Percentiles rank a stretch among this genome's conserved stretches.
These are phyloP conservation scores for Phlyctochytrium planicorne DNA, from an alignment of 192 early-diverging fungal species.

Conservation along the genomic window DNA sequence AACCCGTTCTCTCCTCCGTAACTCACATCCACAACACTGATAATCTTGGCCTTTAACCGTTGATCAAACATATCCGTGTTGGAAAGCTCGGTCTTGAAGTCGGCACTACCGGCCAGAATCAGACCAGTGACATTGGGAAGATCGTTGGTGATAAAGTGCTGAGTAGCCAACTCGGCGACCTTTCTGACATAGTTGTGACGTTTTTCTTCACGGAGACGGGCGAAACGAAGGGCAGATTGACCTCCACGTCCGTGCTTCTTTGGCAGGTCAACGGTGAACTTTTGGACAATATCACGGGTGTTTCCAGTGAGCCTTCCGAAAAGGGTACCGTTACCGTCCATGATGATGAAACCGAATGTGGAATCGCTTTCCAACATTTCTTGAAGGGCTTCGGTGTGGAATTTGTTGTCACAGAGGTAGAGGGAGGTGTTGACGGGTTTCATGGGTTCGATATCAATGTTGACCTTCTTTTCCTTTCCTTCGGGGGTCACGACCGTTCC, in stretches of 20 bases:
- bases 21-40: conserved; percentile 95
- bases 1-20: conserved; percentile 99
- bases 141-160: conserved; percentile 93
- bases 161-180: conserved; percentile 94
- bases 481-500: conserved; percentile 98
- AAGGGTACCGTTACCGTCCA: conserved; percentile 97
- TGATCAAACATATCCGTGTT: conserved; percentile 97
- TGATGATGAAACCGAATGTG: conserved; percentile 97
- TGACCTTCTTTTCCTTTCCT: conserved; percentile 99
- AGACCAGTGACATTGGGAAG: conserved; percentile 85
- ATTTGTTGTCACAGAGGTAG: conserved; percentile 99
- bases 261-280: conserved; percentile 94
- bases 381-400: conserved; percentile 91
- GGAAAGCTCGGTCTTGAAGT: conserved; percentile 96
- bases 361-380: conserved; percentile 92
- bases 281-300: conserved; percentile 90
- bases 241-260: conserved; percentile 99
- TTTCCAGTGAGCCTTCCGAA: conserved; percentile 95
- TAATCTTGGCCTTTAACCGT: conserved; percentile 82
- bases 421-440: conserved; percentile 99
- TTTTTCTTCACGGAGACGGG: conserved; percentile 97
- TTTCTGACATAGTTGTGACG: conserved; percentile 99
- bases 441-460: conserved; percentile 98
- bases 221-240: conserved; percentile 99
- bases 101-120: conserved; percentile 96